Conservation (phyloP, 352 stramenopile species). For the Phytophthora melonis region DNA sequence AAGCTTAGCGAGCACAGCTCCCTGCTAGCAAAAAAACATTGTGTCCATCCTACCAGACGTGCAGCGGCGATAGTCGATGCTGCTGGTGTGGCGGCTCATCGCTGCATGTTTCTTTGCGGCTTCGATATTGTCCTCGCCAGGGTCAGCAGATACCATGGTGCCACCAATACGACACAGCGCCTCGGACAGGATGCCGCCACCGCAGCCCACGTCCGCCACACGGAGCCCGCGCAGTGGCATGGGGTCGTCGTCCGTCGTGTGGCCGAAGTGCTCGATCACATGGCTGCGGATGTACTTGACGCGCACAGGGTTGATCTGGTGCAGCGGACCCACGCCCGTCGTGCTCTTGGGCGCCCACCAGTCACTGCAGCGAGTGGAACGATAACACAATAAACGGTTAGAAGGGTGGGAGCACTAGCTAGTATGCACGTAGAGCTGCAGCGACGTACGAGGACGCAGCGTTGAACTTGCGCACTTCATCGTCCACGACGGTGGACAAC, state of each 20-base stretch:
- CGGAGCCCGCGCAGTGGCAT: slow-evolving; percentile 61
- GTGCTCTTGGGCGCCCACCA: slow-evolving; percentile 85
- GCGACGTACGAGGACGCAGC: slow-evolving; percentile 67
- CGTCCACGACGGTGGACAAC: slow-evolving; percentile 74
- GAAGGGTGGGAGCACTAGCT: background rate
- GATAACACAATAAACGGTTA: slow-evolving; percentile 7
- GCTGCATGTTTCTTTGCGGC: slow-evolving; percentile 71
- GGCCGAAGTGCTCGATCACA: slow-evolving; percentile 71
- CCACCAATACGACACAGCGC: slow-evolving; percentile 81
- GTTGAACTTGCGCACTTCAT: slow-evolving; percentile 89
- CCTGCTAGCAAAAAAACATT: background rate
- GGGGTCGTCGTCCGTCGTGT: slow-evolving; percentile 54
- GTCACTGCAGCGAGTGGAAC: slow-evolving; percentile 51
- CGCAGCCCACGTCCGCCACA: slow-evolving; percentile 82
- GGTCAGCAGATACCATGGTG: slow-evolving; percentile 77
- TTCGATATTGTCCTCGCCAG: slow-evolving; percentile 76
- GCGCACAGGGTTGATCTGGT: slow-evolving; percentile 86
- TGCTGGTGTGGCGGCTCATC: slow-evolving; percentile 56
- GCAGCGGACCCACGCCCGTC: slow-evolving; percentile 78
- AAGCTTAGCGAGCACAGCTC: slow-evolving; percentile 11
- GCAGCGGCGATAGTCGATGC: slow-evolving; percentile 85
- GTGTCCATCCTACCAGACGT: slow-evolving; percentile 59
- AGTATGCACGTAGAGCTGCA: background rate
- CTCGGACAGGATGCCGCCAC: slow-evolving; percentile 87
- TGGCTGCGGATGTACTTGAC: slow-evolving; percentile 87